Base-by-base conservation (phyloP, 1,139 yeast species). In the Saccharomyces hybrid region DNA sequence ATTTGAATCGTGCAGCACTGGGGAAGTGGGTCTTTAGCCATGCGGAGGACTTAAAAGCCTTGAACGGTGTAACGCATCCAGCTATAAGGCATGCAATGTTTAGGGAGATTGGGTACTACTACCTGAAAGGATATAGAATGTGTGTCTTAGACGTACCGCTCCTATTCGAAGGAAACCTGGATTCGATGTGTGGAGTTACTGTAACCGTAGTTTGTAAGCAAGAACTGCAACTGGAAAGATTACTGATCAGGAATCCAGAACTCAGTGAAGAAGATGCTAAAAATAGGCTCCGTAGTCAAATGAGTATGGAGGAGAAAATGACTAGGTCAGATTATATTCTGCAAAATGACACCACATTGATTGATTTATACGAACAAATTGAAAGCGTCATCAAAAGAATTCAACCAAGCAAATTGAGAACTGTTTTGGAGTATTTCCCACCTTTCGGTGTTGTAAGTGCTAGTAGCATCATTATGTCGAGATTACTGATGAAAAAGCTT, bases 131-230 rank as follows among this genome's bases (percentile, higher is more conserved):
- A 9, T 60, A 72, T 47, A 70, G 75, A 14, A 63, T 89, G 65
- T 90, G 91, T 11, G 74, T 95, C 0, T 72, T 93, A 56, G 99
- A 95, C 65, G 93, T 93, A 1, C 99, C 99, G 0, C 73, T 95
- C 46, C 74, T 95, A 30, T 93, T 88, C 70, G 99, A 95, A 68
- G 79, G 90, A 38, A 81, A 83, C 1, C 75, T 93, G 61, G 82
- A 88, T 66, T 67, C 71, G 54, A 72, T 86, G 32, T 91, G 98
- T 69, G 96, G 95, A 0, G 68, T 75, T 8, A 80, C 86, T 0
- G 70, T 93, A 1, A 84, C 88, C 4, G 90, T 91, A 0, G 54
- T 66, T 9, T 87, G 96, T 61, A 73, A 76, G 7, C 74, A 73
- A 25, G 77, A 78, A 1, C 59, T 70, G 3, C 98, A 95, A 69